Evolutionary conservation across 768 basidiomycete species (phyloP).

Genomic region (Xerocomellus amylosporus): DNA sequence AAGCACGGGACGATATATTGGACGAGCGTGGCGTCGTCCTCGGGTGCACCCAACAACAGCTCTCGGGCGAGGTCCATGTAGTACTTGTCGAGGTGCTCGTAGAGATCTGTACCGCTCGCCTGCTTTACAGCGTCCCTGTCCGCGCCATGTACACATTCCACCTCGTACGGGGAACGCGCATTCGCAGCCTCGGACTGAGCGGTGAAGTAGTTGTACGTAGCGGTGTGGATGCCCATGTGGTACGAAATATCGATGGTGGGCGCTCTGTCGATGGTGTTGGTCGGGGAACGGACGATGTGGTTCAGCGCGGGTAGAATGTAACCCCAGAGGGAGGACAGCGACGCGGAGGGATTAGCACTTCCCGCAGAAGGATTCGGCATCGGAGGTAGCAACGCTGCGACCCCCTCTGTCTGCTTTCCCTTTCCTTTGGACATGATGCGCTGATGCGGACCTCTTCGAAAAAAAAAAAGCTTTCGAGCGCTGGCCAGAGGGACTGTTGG

Average conservation of each 20-base stretch:
- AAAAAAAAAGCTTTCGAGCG: neutral
- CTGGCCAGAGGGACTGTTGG: neutral
- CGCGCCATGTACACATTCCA: constrained; percentile 7
- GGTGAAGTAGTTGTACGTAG: constrained; percentile 79
- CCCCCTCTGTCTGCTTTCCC: constrained; percentile 26
- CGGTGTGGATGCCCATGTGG: constrained; percentile 76
- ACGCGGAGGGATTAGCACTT: constrained; percentile 72
- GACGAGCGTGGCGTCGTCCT: constrained; percentile 63
- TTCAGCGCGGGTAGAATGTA: constrained; percentile 74
- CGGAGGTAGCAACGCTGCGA: constrained; percentile 29
- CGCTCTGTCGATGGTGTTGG: constrained; percentile 56
- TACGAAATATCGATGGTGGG: constrained; percentile 70
- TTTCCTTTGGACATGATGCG: constrained; percentile 30
- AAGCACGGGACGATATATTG: constrained; percentile 71
- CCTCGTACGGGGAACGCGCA: constrained; percentile 12
- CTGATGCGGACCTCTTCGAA: neutral
- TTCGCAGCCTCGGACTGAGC: constrained; percentile 51
- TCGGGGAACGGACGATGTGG: constrained; percentile 71
- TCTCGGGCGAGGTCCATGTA: constrained; percentile 61
- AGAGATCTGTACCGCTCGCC: constrained; percentile 63
- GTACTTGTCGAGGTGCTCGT: constrained; percentile 71
- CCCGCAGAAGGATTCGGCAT: constrained; percentile 56
- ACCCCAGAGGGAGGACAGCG: constrained; percentile 68
- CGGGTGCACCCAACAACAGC: constrained; percentile 58
- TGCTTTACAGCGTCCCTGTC: constrained; percentile 29